These are phyloP conservation scores for Amylostereum chailletii DNA, from an alignment of 1,284 basidiomycete genomes.

Conservation along the genomic window DNA sequence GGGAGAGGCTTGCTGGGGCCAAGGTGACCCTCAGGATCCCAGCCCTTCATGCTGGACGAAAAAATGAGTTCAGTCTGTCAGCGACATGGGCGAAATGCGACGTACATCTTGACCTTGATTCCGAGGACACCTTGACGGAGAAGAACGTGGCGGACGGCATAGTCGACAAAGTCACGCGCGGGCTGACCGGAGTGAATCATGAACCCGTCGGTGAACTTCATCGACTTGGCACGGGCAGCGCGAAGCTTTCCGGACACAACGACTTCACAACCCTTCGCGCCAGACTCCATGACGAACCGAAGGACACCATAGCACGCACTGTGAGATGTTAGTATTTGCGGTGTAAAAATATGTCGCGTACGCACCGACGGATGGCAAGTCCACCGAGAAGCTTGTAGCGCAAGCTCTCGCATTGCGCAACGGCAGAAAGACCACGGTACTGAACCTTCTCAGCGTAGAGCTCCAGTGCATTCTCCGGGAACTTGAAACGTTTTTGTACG, in stretches of 20 bases:
- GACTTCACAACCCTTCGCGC: conserved; percentile 99
- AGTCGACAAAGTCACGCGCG: conserved; percentile 92
- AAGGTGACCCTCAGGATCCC: conserved; percentile 83
- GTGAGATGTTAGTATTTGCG: conserved; percentile 4
- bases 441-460: conserved; percentile 99
- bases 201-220: conserved; percentile 99
- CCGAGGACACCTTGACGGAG: conserved; percentile 99
- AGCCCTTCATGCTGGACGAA: conserved; percentile 82
- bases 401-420: conserved; percentile 98
- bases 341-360: conserved; percentile 10
- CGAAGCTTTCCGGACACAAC: conserved; percentile 99
- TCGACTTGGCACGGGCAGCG: conserved; percentile 98
- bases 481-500: conserved; percentile 99
- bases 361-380: conserved; percentile 94
- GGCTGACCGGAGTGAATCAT: conserved; percentile 99
- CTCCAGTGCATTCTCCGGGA: conserved; percentile 98
- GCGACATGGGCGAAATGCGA: conserved; percentile 5
- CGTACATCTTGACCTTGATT: conserved; percentile 99
- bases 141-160: conserved; percentile 97
- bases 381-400: conserved; percentile 99
- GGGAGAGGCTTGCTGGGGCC: conserved; percentile 94
- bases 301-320: conserved; percentile 99
- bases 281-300: conserved; percentile 99
- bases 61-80: conserved; percentile 7
- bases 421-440: conserved; percentile 96